Conservation (phyloP, 2,329 filamentous ascomycete species). For the Tolypocladium endophyticum region DNA sequence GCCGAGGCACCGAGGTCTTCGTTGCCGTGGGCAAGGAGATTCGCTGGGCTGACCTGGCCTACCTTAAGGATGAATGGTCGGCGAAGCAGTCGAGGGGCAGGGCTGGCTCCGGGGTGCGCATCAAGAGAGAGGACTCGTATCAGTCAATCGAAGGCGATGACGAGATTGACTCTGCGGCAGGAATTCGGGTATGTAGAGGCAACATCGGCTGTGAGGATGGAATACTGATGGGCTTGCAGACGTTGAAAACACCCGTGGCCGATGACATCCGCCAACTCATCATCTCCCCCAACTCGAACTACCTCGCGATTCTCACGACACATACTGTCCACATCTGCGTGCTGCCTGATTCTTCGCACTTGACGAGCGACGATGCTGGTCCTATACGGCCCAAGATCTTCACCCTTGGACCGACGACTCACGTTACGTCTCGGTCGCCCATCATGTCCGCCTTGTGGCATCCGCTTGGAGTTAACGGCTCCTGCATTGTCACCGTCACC, state of each 20-base stretch:
- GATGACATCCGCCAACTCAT: constrained; percentile 77
- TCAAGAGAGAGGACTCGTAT: constrained; percentile 38
- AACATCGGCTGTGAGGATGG: not conserved
- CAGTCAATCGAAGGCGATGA: constrained; percentile 22
- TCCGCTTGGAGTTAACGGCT: constrained; percentile 72
- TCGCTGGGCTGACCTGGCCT: constrained; percentile 77
- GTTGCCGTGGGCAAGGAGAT: constrained; percentile 82
- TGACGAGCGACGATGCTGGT: constrained; percentile 56
- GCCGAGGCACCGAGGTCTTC: constrained; percentile 78
- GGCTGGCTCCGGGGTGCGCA: constrained; percentile 20
- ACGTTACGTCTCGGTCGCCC: constrained; percentile 75
- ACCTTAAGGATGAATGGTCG: constrained; percentile 55
- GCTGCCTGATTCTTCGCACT: constrained; percentile 70
- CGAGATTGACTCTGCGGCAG: constrained; percentile 15
- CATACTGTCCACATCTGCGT: constrained; percentile 82
- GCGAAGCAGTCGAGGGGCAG: constrained; percentile 18
- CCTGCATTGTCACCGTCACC: constrained; percentile 79
- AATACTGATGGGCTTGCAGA: constrained; percentile 31
- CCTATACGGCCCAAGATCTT: constrained; percentile 75
- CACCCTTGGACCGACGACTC: constrained; percentile 84
- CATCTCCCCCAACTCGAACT: constrained; percentile 72
- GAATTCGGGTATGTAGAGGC: constrained; percentile 21
- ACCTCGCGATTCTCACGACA: constrained; percentile 74
- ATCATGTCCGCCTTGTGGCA: constrained; percentile 85
- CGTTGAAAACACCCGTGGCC: constrained; percentile 66